phyloP scores from a whole-genome alignment of 805 yeast species.

The Danielia oregonensis region DNA sequence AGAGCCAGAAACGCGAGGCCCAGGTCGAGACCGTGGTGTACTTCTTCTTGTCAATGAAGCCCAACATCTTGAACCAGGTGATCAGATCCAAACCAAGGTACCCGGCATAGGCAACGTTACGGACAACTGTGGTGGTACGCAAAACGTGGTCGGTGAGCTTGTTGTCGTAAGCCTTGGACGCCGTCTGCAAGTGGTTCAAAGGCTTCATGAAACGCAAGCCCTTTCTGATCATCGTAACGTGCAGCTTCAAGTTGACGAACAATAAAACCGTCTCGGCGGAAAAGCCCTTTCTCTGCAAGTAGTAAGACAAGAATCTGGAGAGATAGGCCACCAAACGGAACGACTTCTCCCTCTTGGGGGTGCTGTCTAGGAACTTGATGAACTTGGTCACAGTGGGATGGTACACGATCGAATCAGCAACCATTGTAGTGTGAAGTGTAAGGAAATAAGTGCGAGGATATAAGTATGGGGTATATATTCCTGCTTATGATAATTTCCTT shows the following conservation, averaged over 20 bases:
- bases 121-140: slow-evolving; percentile 49
- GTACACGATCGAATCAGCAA: slow-evolving; percentile 61
- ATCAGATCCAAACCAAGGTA: slow-evolving; percentile 63
- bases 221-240: slow-evolving; percentile 72
- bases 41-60: slow-evolving; percentile 48
- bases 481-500: slow-evolving; percentile 9
- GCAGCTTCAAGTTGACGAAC: slow-evolving; percentile 54
- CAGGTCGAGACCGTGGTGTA: slow-evolving; percentile 49
- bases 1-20: slow-evolving; percentile 73
- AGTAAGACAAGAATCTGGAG: slow-evolving; percentile 66
- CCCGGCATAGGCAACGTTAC: slow-evolving; percentile 59
- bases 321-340: slow-evolving; percentile 78
- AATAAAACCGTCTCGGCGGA: slow-evolving; percentile 43
- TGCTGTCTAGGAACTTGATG: slow-evolving; percentile 59
- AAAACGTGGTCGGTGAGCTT: slow-evolving; percentile 61
- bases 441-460: not conserved
- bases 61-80: slow-evolving; percentile 57
- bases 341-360: slow-evolving; percentile 77
- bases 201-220: slow-evolving; percentile 83
- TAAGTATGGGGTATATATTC: slow-evolving; percentile 5
- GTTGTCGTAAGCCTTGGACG: slow-evolving; percentile 63
- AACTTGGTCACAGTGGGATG: slow-evolving; percentile 69
- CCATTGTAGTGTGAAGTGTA: slow-evolving; percentile 38
- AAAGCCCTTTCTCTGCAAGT: slow-evolving; percentile 55
- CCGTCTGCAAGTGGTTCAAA: slow-evolving; percentile 64